These are phyloP conservation scores for Penicillium sp. DNA, from an alignment of 2,329 filamentous ascomycete genomes.

Conservation along the genomic window DNA sequence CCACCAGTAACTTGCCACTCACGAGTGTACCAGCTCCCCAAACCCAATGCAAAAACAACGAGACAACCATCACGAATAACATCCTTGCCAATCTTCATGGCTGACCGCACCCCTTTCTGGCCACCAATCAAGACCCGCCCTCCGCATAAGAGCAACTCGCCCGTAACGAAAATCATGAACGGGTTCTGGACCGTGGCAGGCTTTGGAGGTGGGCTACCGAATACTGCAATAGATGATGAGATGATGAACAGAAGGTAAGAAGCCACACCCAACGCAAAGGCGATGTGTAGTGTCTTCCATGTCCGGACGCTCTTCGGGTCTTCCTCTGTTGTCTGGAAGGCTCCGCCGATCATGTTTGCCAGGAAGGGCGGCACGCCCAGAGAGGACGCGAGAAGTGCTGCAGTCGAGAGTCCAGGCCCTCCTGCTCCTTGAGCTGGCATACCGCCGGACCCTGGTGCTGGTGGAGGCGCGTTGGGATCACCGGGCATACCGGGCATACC, in stretches of 20 bases:
- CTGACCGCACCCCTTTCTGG: conserved; percentile 31
- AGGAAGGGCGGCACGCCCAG: conserved; percentile 45
- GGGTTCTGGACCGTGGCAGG: conserved; percentile 48
- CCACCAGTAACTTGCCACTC: conserved; percentile 25
- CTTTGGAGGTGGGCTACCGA: conserved; percentile 43
- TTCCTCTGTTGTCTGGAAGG: conserved; percentile 36
- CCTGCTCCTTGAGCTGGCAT: conserved; percentile 1
- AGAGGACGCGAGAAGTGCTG: conserved; percentile 38
- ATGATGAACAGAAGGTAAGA: conserved; percentile 51
- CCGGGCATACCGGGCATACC: not conserved
- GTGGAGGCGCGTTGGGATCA: conserved; percentile 18
- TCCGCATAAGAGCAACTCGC: conserved; percentile 45
- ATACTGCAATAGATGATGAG: conserved; percentile 37
- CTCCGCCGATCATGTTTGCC: conserved; percentile 41
- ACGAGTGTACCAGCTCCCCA: conserved; percentile 43
- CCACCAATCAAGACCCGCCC: conserved; percentile 35
- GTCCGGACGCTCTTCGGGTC: conserved; percentile 39
- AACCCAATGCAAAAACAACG: conserved; percentile 47
- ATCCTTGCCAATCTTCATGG: conserved; percentile 41
- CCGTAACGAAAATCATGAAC: conserved; percentile 49
- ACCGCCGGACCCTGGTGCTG: conserved; percentile 25
- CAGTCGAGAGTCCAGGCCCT: conserved; percentile 22
- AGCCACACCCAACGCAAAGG: conserved; percentile 59
- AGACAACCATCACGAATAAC: conserved; percentile 47
- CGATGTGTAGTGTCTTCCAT: conserved; percentile 60